Evolutionary conservation across 495 filamentous ascomycete genomes (phyloP).

Genomic region (Tuber magnatum): DNA sequence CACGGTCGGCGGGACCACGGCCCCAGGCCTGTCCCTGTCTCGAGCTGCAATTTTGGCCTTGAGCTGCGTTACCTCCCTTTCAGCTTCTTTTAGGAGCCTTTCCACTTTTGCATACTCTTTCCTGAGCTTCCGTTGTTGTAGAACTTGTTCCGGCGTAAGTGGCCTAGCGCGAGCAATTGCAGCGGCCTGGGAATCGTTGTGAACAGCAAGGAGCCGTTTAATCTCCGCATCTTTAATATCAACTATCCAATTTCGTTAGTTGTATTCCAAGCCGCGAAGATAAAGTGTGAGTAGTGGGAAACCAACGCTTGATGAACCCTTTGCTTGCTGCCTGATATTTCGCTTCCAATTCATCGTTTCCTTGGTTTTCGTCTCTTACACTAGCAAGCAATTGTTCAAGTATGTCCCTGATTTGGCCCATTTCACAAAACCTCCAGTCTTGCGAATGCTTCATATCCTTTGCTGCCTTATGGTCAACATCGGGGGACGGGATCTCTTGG

Average conservation of each 20-base stretch:
- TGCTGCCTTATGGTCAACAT: conserved; percentile 46
- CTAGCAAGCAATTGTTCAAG: conserved; percentile 50
- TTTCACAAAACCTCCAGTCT: conserved; percentile 64
- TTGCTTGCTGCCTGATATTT: conserved; percentile 50
- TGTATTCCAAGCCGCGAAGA: neutral
- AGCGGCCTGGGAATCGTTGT: conserved; percentile 55
- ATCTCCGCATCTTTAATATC: conserved; percentile 61
- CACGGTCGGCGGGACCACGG: conserved; percentile 60
- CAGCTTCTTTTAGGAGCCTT: conserved; percentile 65
- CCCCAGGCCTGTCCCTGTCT: conserved; percentile 45
- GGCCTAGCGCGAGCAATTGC: conserved; percentile 57
- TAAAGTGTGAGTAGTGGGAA: neutral
- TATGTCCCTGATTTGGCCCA: conserved; percentile 54
- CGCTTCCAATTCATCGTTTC: conserved; percentile 54
- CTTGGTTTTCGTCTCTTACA: conserved; percentile 57
- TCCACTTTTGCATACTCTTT: conserved; percentile 61
- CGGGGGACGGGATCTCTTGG: conserved; percentile 51
- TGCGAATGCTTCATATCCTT: conserved; percentile 57
- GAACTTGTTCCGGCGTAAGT: conserved; percentile 71
- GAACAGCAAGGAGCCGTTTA: conserved; percentile 58
- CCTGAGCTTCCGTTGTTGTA: conserved; percentile 75
- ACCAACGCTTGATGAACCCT: conserved; percentile 37
- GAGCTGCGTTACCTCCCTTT: conserved; percentile 74
- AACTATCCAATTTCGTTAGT: conserved; percentile 30
- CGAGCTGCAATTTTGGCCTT: conserved; percentile 65